A percentile compares a stretch with the other conserved stretches of the same genome.
These are phyloP conservation scores for Solanum paucissectum DNA, from an alignment of 257 asterid genomes.

Conservation along the genomic window DNA sequence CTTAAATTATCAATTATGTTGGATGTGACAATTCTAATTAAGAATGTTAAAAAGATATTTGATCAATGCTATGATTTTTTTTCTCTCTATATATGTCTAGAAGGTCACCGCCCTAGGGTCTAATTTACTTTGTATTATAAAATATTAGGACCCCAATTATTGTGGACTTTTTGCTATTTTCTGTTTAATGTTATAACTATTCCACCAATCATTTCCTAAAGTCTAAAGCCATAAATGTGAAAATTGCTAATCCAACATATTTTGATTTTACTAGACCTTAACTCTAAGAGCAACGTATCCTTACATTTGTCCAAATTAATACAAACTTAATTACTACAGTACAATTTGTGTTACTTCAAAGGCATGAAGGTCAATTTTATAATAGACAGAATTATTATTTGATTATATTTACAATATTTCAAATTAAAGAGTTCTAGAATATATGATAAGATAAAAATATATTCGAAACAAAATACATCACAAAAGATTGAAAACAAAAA, in stretches of 20 bases:
- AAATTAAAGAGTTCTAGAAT: too few relatives aligned
- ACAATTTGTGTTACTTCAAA: background rate
- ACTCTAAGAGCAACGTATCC: background rate
- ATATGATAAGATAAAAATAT: too few relatives aligned
- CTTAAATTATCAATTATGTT: background rate
- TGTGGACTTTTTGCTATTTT: background rate
- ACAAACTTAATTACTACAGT: background rate
- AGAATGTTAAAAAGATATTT: background rate
- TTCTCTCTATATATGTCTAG: background rate
- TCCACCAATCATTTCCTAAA: background rate
- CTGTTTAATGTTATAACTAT: background rate
- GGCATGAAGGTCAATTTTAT: too few relatives aligned
- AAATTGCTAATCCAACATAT: background rate
- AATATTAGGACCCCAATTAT: background rate
- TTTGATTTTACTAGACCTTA: background rate
- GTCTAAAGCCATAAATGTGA: background rate
- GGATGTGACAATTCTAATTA: background rate
- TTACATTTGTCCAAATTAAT: background rate
- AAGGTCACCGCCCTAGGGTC: background rate
- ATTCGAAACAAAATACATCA: background rate
- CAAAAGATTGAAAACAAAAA: background rate
- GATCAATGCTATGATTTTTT: background rate
- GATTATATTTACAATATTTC: too few relatives aligned
- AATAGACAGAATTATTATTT: background rate
- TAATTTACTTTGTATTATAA: background rate